These are phyloP conservation scores for Hypoxylon cercidicola DNA, from an alignment of 495 filamentous ascomycete genomes.

Conservation along the genomic window DNA sequence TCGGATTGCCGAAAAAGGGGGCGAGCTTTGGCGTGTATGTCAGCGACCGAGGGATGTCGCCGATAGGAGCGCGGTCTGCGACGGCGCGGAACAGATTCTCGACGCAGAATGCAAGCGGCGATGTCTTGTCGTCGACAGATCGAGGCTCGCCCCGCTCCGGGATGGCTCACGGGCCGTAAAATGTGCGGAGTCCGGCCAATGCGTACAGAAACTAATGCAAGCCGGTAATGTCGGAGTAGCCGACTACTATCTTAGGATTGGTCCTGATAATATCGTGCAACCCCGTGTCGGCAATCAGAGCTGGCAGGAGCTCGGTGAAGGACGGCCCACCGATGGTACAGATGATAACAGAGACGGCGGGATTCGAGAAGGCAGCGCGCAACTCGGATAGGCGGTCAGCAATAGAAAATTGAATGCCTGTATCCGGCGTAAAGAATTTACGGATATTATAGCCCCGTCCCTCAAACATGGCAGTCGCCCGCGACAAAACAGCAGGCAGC, in stretches of 20 bases:
- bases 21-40: slow-evolving; percentile 12
- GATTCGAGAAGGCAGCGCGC: slow-evolving; percentile 40
- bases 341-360: slow-evolving; percentile 43
- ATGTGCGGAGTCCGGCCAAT: slow-evolving; percentile 48
- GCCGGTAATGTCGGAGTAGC: slow-evolving; percentile 51
- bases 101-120: slow-evolving; percentile 28
- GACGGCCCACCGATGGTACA: slow-evolving; percentile 45
- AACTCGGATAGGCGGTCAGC: slow-evolving; percentile 38
- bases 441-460: slow-evolving; percentile 35
- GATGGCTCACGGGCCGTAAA: slow-evolving; percentile 48
- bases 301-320: slow-evolving; percentile 44
- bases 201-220: slow-evolving; percentile 48
- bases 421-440: slow-evolving; percentile 31
- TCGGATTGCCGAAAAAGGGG: not conserved
- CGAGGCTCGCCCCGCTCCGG: slow-evolving; percentile 43
- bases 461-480: slow-evolving; percentile 35
- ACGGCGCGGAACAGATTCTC: slow-evolving; percentile 30
- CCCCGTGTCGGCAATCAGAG: slow-evolving; percentile 41
- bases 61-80: slow-evolving; percentile 20
- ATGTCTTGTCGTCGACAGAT: slow-evolving; percentile 26
- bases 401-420: slow-evolving; percentile 34
- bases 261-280: slow-evolving; percentile 38
- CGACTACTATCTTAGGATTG: slow-evolving; percentile 50
- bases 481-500: slow-evolving; percentile 28
- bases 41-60: slow-evolving; percentile 27